Base-by-base conservation (phyloP, 352 stramenopile genomes). In the Phytophthora hybrid region DNA sequence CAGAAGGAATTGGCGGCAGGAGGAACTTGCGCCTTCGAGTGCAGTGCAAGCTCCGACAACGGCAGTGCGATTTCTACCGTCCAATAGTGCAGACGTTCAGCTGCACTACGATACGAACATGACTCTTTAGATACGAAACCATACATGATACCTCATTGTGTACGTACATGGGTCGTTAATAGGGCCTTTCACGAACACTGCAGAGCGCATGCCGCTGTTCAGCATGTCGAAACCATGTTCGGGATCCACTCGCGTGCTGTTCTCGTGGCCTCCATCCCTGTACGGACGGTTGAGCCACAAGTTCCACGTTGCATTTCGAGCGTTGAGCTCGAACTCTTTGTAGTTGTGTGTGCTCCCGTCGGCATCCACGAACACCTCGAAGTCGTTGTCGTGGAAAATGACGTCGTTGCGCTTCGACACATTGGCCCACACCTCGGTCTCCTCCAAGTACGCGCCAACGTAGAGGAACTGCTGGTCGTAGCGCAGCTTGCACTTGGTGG, bases 301-400 rank as follows among this genome's bases (percentile, higher is more conserved):
- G 69, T 97, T 97, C 92, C 91, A 98, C 31, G 90, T 92, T 37
- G 89, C 87, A 69, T 97, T 97, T 41, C 88, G 68, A 9, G 91
- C 86, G 69, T 98, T 98, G 7, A 97, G 55, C 73, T 98, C 93
- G 32, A 97, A 82, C 81, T 98, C 93, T 75, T 97, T 97, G 84
- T 98, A 98, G 71, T 93, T 84, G 77, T 96, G 87, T 23, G 87
- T 91, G 26, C 37, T 89, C 8, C 82, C 86, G 41, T 84, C 79
- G 1, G 90, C 77, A 76, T 98, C 92, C 26, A 97, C 80, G 72
- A 98, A 97, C 10, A 97, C 90, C 72, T 98, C 91, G 77, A 97
- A 97, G 80, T 98, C 93, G 56, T 96, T 97, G 80, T 98, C 93
- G 44, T 89, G 79, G 61, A 94, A 96, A 31, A 95, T 75, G 4